Base-by-base conservation (phyloP, 1,139 yeast genomes). In the Wickerhamomyces sp. region DNA sequence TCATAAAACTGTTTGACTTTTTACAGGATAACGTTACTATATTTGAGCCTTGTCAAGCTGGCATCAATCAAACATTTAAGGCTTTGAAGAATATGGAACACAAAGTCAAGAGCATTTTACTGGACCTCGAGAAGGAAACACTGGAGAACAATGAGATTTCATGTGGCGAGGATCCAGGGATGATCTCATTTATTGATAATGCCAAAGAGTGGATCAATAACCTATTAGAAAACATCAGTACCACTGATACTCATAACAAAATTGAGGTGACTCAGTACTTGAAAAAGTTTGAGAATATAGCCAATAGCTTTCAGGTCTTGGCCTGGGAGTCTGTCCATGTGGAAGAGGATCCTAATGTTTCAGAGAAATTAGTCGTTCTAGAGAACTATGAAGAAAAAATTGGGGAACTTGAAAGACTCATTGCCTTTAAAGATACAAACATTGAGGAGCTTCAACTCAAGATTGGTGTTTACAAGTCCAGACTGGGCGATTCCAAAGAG, bases 381-480 rank as follows among this genome's bases (percentile, higher is more conserved):
- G 31, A 29, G 29, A 18, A 30, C 9, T 18, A 10, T 30, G 29
- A 29, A n/a, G 29, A 37, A 7, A 31, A 10, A 31, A 7, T 23
- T 13, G 10, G 31, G 8, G 43, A 41, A 13, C n/a, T 41, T n/a
- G 36, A 36, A 29, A 7, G 11, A 4, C 23, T 11, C 13, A n/a
- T 39, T 14, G 27, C 8, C 5, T 4, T 15, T 27, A 43, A 47
- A 27, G 49, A 46, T 18, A 41, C 34, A 27, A n/a, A 34, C 2
- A 46, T 60, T 18, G 62, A 60, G 10, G 65, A 64, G 37, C 51
- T 59, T 11, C 65, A 66, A 18, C 61, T 74, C 46, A 76, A 72
- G 46, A 63, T 75, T 10, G 63, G 65, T 13, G 61, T 72, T 7
- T 58, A 75, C 38, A 73, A 72, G 50, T 66, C 66, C 14, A 73